A percentile compares a stretch with the other conserved stretches of the same genome.
phyloP scores from a whole-genome alignment of 2,329 filamentous ascomycete genomes.

The Alternaria sp. region DNA sequence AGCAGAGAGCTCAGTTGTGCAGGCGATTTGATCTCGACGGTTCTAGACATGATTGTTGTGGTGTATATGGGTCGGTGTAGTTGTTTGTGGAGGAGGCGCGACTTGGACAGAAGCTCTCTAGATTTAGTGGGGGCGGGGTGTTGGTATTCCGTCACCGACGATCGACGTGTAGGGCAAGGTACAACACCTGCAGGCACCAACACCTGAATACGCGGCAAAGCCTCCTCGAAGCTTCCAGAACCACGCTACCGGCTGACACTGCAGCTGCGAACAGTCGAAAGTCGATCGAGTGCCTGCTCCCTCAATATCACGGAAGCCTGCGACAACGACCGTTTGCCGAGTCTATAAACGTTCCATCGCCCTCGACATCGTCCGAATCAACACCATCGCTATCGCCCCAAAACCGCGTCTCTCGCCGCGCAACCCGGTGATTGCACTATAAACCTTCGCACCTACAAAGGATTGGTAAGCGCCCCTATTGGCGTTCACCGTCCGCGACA shows the following conservation, averaged over 20 bases:
- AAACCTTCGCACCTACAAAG: not conserved
- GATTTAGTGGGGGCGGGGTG: slow-evolving; percentile 33
- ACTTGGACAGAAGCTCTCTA: slow-evolving; percentile 17
- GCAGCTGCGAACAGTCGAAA: not conserved
- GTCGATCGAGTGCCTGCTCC: not conserved
- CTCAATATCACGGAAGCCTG: not conserved
- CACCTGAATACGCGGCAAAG: slow-evolving; percentile 20
- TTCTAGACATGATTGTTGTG: slow-evolving; percentile 54
- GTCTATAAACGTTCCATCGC: not conserved
- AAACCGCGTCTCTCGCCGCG: not conserved
- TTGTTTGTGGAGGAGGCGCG: slow-evolving; percentile 31
- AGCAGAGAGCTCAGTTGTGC: slow-evolving; percentile 65
- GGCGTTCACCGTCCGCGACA: slow-evolving; percentile 22
- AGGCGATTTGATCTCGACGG: slow-evolving; percentile 55
- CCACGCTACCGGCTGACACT: not conserved
- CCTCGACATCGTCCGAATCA: not conserved
- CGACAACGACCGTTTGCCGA: not conserved
- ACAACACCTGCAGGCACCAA: slow-evolving; percentile 25
- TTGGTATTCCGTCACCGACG: slow-evolving; percentile 26
- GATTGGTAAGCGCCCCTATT: slow-evolving; percentile 29
- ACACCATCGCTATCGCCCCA: not conserved
- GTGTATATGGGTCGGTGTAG: slow-evolving; percentile 4
- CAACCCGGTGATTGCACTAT: not conserved
- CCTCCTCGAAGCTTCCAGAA: slow-evolving; percentile 40
- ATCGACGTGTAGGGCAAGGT: slow-evolving; percentile 5